These are phyloP conservation scores for Tuber microsphaerosporum DNA, from an alignment of 495 filamentous ascomycete genomes.

Conservation along the genomic window DNA sequence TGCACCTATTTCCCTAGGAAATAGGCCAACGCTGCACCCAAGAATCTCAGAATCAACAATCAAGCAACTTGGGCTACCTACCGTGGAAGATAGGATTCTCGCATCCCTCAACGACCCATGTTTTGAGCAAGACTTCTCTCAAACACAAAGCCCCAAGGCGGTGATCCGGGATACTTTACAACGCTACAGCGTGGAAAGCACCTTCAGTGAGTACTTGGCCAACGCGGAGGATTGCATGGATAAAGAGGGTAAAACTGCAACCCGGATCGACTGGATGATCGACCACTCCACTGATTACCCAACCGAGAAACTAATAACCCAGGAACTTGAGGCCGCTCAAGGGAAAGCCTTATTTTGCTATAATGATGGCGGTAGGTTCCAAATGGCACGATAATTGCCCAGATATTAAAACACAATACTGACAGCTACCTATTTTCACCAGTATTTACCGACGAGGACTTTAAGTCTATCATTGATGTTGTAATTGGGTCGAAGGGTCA, in stretches of 20 bases:
- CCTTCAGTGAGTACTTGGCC: constrained; percentile 47
- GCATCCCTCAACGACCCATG: constrained; percentile 20
- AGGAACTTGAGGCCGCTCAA: constrained; percentile 39
- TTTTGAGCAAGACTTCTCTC: constrained; percentile 45
- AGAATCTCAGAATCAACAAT: constrained; percentile 15
- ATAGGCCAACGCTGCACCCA: constrained; percentile 34
- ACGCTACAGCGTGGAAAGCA: constrained; percentile 43
- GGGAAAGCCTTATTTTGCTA: constrained; percentile 45
- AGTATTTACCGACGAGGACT: constrained; percentile 43
- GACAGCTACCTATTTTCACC: no score
- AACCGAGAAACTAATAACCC: constrained; percentile 28
- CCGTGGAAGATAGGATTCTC: no score
- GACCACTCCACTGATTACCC: constrained; percentile 36
- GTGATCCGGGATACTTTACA: constrained; percentile 44
- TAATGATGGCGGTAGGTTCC: constrained; percentile 42
- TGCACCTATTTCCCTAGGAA: background rate
- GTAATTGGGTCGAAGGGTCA: constrained; percentile 26
- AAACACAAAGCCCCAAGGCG: constrained; percentile 40
- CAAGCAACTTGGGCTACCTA: no score
- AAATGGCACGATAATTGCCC: background rate
- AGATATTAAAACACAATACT: background rate
- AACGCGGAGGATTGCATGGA: constrained; percentile 47
- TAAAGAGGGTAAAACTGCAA: constrained; percentile 37
- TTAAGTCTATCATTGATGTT: constrained; percentile 44
- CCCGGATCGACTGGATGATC: constrained; percentile 43